phyloP scores from a whole-genome alignment of 257 asterid genomes.

The Eucommia ulmoides region DNA sequence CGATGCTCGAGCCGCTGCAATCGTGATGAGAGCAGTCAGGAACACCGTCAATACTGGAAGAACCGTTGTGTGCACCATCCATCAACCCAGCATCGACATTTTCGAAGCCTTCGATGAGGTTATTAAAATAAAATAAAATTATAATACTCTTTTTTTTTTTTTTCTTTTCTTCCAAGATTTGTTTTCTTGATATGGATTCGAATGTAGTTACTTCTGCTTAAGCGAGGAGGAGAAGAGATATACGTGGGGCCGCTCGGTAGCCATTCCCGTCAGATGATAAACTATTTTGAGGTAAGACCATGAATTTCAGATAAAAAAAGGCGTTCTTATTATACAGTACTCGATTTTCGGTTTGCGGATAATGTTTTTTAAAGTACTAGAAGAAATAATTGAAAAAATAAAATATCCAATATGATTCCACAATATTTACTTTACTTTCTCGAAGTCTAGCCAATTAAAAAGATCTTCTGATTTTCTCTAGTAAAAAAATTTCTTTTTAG shows the following conservation, averaged over 20 bases:
- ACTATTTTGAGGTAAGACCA: constrained; percentile 1
- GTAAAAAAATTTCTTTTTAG: no score
- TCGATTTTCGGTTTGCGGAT: no score
- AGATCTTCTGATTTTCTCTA: no score
- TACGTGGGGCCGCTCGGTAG: constrained; percentile 5
- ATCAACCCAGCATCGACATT: constrained; percentile 75
- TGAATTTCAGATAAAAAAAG: no score
- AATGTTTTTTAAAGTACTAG: no score
- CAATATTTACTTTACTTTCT: no score
- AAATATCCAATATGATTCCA: no score
- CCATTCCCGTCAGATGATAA: constrained; percentile 3
- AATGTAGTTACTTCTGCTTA: constrained; percentile 2
- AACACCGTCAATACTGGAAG: constrained; percentile 77
- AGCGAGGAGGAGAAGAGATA: constrained; percentile 6
- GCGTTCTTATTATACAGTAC: no score
- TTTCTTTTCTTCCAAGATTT: not conserved
- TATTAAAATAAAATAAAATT: not conserved
- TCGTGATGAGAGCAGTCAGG: constrained; percentile 76
- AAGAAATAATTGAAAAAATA: no score
- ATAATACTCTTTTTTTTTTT: not conserved
- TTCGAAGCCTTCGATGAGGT: constrained; percentile 87
- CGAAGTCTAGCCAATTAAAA: no score
- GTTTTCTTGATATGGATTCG: not conserved
- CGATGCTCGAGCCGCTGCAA: constrained; percentile 83
- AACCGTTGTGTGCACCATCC: constrained; percentile 79